Evolutionary conservation across 1,284 basidiomycete genomes (phyloP), one percentile per base, ranked within the genome.

Genomic region (Rhodotorula sp.): DNA sequence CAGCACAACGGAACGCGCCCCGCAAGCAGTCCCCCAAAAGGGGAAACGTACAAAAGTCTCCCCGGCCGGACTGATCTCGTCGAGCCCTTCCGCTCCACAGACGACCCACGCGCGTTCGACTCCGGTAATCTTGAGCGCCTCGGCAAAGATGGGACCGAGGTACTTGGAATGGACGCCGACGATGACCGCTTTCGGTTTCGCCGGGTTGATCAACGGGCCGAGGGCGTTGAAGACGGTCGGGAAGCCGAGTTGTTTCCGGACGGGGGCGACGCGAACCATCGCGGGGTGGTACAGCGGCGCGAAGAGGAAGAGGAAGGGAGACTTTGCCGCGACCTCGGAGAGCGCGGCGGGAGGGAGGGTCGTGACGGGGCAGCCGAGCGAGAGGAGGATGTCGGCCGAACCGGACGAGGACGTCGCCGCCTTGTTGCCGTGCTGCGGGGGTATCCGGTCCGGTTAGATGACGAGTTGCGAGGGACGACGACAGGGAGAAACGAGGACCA

Each of bases 141-240:
- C 85, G 0, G 91, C 93, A 80, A 97, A 98, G 0, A 91, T 89
- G 12, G 85, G 81, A 0, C 95, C 96, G n/a, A 99, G 87, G 75
- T 90, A 89, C 65, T 85, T 87, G 73, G 90, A 90, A 20, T 94
- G 91, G 31, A 99, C 91, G 65, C 96, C 96, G 46, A 98, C 86
- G 20, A 99, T 87, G 89, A 97, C 91, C 31, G 92, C 88, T 39
- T 85, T 85, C 0, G 96, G 96, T 26, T 85, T 84, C 0, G 92
- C 91, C 0, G 96, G 97, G 82, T 97, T 98, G 83, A 97, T 91
- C 57, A 98, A 86, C 0, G 96, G 96, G 0, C 97, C 96, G 56
- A 98, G 86, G 70, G 97, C 85, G 83, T 99, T 99, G 87, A 98
- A 98, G 84, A 99, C 89, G 4, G 96, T 98, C 39, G 95, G 91